Conservation (phyloP, 1,139 yeast species). For the Hansenula lynferdii region DNA sequence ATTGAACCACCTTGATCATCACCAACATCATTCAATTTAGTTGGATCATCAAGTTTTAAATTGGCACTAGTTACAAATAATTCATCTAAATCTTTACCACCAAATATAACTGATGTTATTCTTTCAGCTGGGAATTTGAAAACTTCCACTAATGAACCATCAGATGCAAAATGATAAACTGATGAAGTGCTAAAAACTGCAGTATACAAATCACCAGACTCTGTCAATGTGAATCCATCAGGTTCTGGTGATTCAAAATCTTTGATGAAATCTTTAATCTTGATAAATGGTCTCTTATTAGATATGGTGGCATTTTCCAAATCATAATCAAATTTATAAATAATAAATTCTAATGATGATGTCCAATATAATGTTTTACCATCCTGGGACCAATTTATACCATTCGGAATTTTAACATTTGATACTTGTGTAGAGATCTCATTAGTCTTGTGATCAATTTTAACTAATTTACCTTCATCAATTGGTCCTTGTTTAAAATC, state of each 20-base stretch:
- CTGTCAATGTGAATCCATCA: slow-evolving; percentile 72
- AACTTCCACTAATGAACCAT: slow-evolving; percentile 49
- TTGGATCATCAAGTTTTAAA: slow-evolving; percentile 35
- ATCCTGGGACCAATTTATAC: slow-evolving; percentile 64
- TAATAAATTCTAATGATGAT: slow-evolving; percentile 55
- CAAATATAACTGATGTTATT: slow-evolving; percentile 68
- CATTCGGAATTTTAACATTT: slow-evolving; percentile 58
- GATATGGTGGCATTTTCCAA: slow-evolving; percentile 37
- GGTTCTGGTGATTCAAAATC: slow-evolving; percentile 51
- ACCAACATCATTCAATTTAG: slow-evolving; percentile 29
- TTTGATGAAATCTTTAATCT: slow-evolving; percentile 32
- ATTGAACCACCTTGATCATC: slow-evolving; percentile 60
- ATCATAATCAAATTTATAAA: slow-evolving; percentile 63
- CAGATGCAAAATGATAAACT: slow-evolving; percentile 47
- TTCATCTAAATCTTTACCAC: slow-evolving; percentile 55
- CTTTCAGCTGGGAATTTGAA: slow-evolving; percentile 51
- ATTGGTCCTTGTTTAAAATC: slow-evolving; percentile 40
- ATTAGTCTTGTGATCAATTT: slow-evolving; percentile 22
- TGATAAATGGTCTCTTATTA: slow-evolving; percentile 40
- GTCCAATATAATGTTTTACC: slow-evolving; percentile 60
- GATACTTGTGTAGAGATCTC: slow-evolving; percentile 28
- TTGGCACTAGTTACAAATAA: slow-evolving; percentile 69
- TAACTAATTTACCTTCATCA: slow-evolving; percentile 31
- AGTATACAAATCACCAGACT: slow-evolving; percentile 57
- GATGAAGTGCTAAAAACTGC: slow-evolving; percentile 63